Conservation (phyloP, 306 rosid species). For the Coriaria nepalensis region DNA sequence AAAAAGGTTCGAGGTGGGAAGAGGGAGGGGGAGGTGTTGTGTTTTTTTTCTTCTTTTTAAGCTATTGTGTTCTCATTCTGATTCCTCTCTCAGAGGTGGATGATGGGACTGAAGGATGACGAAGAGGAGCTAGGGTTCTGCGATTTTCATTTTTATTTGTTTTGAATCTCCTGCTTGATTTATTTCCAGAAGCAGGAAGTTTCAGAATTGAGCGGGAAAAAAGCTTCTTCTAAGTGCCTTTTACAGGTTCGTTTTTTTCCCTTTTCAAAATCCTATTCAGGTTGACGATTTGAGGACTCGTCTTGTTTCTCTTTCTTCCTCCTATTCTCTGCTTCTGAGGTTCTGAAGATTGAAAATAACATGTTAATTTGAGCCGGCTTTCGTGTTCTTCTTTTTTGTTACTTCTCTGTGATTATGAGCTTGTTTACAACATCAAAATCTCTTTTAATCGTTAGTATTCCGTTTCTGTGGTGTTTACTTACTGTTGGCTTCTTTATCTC, state of each 20-base stretch:
- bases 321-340: not conserved
- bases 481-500: too few species aligned
- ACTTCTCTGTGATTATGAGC: too few species aligned
- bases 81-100: constrained; percentile 18
- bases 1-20: constrained; percentile 7
- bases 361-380: constrained; percentile 9
- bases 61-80: constrained; percentile 28
- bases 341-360: constrained; percentile 5
- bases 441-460: too few species aligned
- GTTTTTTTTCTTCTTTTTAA: constrained; percentile 24
- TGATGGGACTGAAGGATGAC: constrained; percentile 17
- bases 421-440: too few species aligned
- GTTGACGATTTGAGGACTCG: too few species aligned
- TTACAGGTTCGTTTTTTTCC: constrained; percentile 21
- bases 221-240: constrained; percentile 22
- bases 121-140: constrained; percentile 13
- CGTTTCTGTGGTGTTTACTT: too few species aligned
- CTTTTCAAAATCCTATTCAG: too few species aligned
- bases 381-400: not conserved
- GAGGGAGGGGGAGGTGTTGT: constrained; percentile 3
- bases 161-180: too few species aligned
- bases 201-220: constrained; percentile 24
- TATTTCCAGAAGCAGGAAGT: too few species aligned
- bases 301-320: not conserved
- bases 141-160: constrained; percentile 7